Evolutionary conservation across 441 rosid species (phyloP), one percentile per base, ranked within the genome.

Genomic region (Gossypium schwendimanii): DNA sequence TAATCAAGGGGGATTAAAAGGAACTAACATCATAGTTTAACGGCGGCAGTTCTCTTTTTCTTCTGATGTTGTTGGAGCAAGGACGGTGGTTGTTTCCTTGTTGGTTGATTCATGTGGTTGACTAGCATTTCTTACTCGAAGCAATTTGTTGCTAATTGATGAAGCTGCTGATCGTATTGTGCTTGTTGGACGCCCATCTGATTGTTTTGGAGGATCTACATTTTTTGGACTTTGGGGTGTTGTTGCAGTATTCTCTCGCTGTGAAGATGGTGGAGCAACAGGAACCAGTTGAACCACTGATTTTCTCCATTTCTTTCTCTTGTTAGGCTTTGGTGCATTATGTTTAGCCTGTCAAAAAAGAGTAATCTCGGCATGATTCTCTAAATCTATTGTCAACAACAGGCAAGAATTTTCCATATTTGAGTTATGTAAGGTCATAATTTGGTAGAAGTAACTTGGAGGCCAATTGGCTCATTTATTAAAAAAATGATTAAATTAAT

Each of bases 261-360:
- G 72, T 6, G 85, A 49, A 33, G 85, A 50, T 7, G 83, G 74
- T 41, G 91, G 89, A 57, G 82, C 84, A 11, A 82, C 86, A 2
- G 95, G 92, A 72, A 95, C 89, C 0, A 93, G 89, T 88, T 93
- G 97, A 57, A 95, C 81, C n/a, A 78, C 80, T 1, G 86, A 78
- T 80, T 86, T 87, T 67, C 87, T 79, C 97, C 96, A 88, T 81
- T 91, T 88, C 87, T 91, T 95, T 78, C 96, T 88, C 82, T 75
- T 89, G n/a, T 53, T 80, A 70, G 89, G 88, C 83, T 77, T 91
- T 59, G 89, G 82, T 49, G 78, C 90, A 36, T 89, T 87, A 0
- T 96, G 77, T 78, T 87, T 89, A 23, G 75, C 90, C 98, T 95
- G 92, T 39, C 47, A 24, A 14, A 52, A 50, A 50, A 4, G 17